Evolutionary conservation across 306 rosid genomes (phyloP), one percentile per base, ranked within the genome.

Genomic region (Pyrus betulifolia): DNA sequence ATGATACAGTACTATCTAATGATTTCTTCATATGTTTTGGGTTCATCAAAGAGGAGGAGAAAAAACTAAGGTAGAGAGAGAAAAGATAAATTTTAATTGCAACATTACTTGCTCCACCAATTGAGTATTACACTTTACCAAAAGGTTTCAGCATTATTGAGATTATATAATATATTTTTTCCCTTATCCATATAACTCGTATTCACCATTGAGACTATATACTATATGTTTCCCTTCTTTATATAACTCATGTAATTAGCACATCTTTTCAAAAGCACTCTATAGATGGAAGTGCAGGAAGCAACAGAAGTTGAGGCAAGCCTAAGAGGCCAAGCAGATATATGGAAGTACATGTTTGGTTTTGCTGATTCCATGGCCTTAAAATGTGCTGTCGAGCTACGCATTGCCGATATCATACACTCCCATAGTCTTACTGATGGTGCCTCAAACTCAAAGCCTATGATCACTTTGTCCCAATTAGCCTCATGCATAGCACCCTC

Each of bases 331-430:
- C 89, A 86, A 62, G 82, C 83, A 21, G 76, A 71, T 13, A 81
- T 86, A 75, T 78, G 87, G 87, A 83, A 75, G 45, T 68, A 58
- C 76, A 81, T 83, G 84, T 44, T 81, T 21, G 28, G 76, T 73
- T 83, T 78, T 61, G 84, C 76, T 1, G 85, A 86, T 54, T 75
- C 84, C 22, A 81, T 81, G 87, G 87, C 84, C 11, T 59, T 83
- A 67, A 86, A 76, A 78, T 75, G 80, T 61, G 87, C 87, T 3
- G 85, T 83, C 27, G 80, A 86, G 69, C 87, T 86, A 18, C 78
- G 69, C 35, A 69, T 86, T 15, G 67, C 87, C 21, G 85, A 86
- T 15, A 81, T 86, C 65, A 81, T 83, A 31, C 28, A 83, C 68
- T 75, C 70, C 11, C 82, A 86, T 18, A 69, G 30, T 52, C n/a